phyloP scores from a whole-genome alignment of 2,329 filamentous ascomycete genomes.

The Alternaria solani region DNA sequence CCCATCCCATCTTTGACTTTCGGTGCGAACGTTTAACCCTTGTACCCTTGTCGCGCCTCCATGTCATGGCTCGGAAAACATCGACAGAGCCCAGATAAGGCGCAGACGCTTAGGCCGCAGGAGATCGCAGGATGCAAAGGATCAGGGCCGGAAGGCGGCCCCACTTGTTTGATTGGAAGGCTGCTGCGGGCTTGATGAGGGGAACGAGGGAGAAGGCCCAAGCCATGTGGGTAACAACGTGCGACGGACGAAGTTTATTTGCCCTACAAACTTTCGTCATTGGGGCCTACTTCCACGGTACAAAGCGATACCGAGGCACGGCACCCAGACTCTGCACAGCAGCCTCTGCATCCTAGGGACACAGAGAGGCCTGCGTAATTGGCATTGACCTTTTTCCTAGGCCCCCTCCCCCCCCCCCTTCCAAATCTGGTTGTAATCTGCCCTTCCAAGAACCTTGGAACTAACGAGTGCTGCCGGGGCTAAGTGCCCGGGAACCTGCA shows the following conservation, averaged over 20 bases:
- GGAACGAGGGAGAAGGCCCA: conserved; percentile 4
- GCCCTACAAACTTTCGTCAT: neutral
- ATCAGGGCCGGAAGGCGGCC: conserved; percentile 1
- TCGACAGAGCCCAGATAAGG: conserved; percentile 2
- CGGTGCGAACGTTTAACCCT: conserved; percentile 1
- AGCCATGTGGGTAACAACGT: conserved; percentile 6
- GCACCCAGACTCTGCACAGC: neutral
- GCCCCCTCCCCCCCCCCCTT: neutral
- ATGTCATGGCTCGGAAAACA: conserved; percentile 4
- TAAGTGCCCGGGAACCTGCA: conserved; percentile 5
- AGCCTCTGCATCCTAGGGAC: neutral
- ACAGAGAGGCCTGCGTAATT: neutral
- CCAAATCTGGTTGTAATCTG: conserved; percentile 1
- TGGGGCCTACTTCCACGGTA: neutral
- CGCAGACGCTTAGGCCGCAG: conserved; percentile 7
- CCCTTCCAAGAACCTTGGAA: conserved; percentile 4
- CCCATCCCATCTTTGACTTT: conserved; percentile 1
- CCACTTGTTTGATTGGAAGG: conserved; percentile 17
- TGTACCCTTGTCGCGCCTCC: neutral
- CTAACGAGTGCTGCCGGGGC: conserved; percentile 1
- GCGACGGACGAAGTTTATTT: conserved; percentile 4
- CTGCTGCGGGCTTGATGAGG: conserved; percentile 7
- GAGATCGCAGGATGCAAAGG: conserved; percentile 2
- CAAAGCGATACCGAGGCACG: neutral
- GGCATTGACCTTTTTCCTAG: neutral